These are phyloP conservation scores for Teratosphaeria pseudoeucalypti DNA, from an alignment of 2,329 filamentous ascomycete species.

Conservation along the genomic window DNA sequence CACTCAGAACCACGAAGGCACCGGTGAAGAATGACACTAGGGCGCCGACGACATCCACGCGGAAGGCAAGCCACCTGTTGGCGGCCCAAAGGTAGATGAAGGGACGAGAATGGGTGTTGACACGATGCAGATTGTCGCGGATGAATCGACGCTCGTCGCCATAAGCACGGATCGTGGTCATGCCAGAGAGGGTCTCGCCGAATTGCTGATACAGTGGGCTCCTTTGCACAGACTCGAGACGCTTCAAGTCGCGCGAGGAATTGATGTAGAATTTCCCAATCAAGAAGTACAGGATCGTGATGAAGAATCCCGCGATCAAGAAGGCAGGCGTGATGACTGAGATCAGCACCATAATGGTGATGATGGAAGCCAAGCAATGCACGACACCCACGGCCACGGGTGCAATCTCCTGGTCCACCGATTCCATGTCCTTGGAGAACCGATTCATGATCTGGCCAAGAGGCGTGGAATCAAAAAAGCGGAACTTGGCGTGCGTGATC, in stretches of 20 bases:
- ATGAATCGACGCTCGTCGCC: conserved; percentile 90
- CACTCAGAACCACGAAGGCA: conserved; percentile 74
- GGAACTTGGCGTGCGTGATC: conserved; percentile 83
- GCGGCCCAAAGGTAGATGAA: conserved; percentile 96
- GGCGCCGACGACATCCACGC: conserved; percentile 83
- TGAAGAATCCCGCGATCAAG: conserved; percentile 75
- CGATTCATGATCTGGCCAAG: conserved; percentile 95
- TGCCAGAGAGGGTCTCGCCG: conserved; percentile 85
- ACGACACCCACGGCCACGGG: conserved; percentile 73
- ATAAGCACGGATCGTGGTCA: conserved; percentile 94
- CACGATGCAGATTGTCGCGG: conserved; percentile 73
- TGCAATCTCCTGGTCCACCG: conserved; percentile 90
- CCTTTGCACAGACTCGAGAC: conserved; percentile 84
- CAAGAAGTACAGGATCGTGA: conserved; percentile 69
- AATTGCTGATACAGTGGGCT: conserved; percentile 97
- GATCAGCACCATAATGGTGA: conserved; percentile 82
- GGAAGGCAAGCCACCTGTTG: conserved; percentile 91
- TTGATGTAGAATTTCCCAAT: conserved; percentile 82
- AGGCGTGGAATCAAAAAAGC: conserved; percentile 94
- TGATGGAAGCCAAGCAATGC: conserved; percentile 56
- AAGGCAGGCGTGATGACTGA: conserved; percentile 83
- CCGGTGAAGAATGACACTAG: conserved; percentile 89
- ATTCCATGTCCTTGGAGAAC: conserved; percentile 94
- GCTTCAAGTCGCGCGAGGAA: conserved; percentile 89
- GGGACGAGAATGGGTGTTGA: conserved; percentile 84